Evolutionary conservation across 2,329 filamentous ascomycete species (phyloP).

Genomic region (Penicillium aurantiogriseum): DNA sequence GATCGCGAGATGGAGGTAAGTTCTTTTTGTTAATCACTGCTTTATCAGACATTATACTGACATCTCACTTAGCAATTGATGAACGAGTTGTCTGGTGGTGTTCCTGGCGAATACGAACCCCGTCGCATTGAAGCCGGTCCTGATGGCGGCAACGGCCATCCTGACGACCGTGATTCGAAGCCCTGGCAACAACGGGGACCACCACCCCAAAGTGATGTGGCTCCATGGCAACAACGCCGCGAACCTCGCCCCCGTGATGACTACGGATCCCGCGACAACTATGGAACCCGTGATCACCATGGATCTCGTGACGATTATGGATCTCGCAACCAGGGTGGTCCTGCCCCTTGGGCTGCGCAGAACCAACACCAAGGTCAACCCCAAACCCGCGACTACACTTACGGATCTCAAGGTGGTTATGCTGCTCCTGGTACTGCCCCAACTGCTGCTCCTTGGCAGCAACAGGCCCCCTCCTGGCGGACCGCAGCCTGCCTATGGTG

Average conservation of each 20-base stretch:
- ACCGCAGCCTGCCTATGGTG: conserved; percentile 53
- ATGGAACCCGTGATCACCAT: conserved; percentile 24
- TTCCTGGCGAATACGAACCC: conserved; percentile 59
- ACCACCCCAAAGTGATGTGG: conserved; percentile 66
- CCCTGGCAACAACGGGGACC: conserved; percentile 90
- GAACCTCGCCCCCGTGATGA: conserved; percentile 55
- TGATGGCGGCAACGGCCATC: conserved; percentile 46
- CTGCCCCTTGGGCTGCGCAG: conserved; percentile 36
- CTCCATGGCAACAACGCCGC: conserved; percentile 68
- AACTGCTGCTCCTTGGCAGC: conserved; percentile 60
- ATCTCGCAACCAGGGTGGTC: conserved; percentile 38
- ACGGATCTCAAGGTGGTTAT: conserved; percentile 39
- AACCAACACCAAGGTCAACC: conserved; percentile 46
- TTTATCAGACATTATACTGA: conserved; percentile 42
- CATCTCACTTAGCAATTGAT: conserved; percentile 72
- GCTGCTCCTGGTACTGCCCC: conserved; percentile 47
- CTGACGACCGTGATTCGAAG: conserved; percentile 59
- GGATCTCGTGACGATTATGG: conserved; percentile 43
- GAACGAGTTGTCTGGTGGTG: conserved; percentile 86
- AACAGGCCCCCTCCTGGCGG: conserved; percentile 50
- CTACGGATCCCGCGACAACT: conserved; percentile 44
- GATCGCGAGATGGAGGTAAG: conserved; percentile 93
- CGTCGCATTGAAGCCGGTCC: conserved; percentile 86
- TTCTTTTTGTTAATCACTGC: conserved; percentile 12
- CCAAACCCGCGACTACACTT: conserved; percentile 47